These are phyloP conservation scores for Sugiyamaella neomexicana DNA, from an alignment of 1,139 yeast genomes.

Conservation along the genomic window DNA sequence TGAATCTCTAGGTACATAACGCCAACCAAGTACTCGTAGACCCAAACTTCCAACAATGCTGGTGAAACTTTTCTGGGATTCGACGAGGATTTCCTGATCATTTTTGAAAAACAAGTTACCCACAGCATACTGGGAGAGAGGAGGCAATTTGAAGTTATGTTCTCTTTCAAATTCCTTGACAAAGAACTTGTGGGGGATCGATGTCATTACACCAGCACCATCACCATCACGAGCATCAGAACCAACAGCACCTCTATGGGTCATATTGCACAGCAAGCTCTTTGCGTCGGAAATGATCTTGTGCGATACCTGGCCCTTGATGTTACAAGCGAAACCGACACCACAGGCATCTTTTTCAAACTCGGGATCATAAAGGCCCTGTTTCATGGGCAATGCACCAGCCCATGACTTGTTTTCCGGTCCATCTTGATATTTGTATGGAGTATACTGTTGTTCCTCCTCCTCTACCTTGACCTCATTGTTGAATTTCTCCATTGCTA, in stretches of 20 bases:
- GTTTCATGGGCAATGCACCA: constrained; percentile 75
- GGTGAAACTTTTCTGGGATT: constrained; percentile 76
- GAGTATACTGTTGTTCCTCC: constrained; percentile 35
- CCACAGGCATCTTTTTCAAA: constrained; percentile 98
- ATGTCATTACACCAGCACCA: constrained; percentile 96
- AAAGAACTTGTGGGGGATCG: constrained; percentile 88
- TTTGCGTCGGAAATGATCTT: constrained; percentile 88
- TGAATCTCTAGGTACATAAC: constrained; percentile 93
- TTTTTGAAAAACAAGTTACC: constrained; percentile 92
- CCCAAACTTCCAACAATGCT: constrained; percentile 74
- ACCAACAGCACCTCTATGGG: constrained; percentile 97
- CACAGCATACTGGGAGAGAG: constrained; percentile 85
- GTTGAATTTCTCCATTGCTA: constrained; percentile 19
- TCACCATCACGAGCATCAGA: constrained; percentile 97
- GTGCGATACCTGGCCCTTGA: constrained; percentile 84
- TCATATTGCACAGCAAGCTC: constrained; percentile 89
- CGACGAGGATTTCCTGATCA: constrained; percentile 61
- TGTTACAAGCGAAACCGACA: constrained; percentile 95
- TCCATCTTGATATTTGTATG: constrained; percentile 68
- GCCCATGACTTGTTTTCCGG: constrained; percentile 91
- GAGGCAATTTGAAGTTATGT: constrained; percentile 63
- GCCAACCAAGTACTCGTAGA: constrained; percentile 87
- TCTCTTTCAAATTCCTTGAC: constrained; percentile 68
- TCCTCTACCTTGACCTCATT: constrained; percentile 26
- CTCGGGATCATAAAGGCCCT: constrained; percentile 93